Evolutionary conservation across 2,329 filamentous ascomycete species (phyloP), one percentile per base, ranked within the genome.

Genomic region (Xylariaceae sp.): DNA sequence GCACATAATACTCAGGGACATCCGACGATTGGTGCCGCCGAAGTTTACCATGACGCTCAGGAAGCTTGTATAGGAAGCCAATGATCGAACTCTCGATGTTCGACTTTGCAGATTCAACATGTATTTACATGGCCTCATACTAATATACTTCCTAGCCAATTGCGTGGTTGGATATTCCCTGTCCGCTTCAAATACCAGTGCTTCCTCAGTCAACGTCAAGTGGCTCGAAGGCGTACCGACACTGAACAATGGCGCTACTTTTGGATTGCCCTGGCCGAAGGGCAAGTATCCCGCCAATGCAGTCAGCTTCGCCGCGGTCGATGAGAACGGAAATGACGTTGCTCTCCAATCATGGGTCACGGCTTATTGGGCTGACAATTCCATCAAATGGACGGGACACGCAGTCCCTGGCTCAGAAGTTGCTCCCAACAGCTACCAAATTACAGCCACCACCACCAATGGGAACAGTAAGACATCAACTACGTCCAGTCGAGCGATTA

Each of bases 341-440:
- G 56, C 63, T 51, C 33, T 80, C 6, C 75, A 83, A 54, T 80
- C 80, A 0, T 84, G 81, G 81, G 69, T 75, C 3, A 83, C 77
- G 1, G 80, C 76, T 0, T 81, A 79, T 62, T 85, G 81, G 82
- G 73, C 75, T 1, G 82, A 85, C 65, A 79, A 77, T 22, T 82
- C 81, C 0, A 71, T 83, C 48, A 84, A 84, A 60, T 85, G 82
- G 82, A 82, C 78, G 2, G 81, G 74, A 0, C 82, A 84, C 59
- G 80, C 81, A 0, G 68, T 84, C 41, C 65, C 73, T 12, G 73
- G 69, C 5, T 73, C 71, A 0, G 72, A 74, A 1, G 60, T 57
- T 0, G 62, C 73, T 2, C 62, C 69, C 3, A 70, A 73, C 2
- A 69, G 71, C 16, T 81, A 81, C 59, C 74, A 67, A 0, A 65